These are phyloP conservation scores for Elaeagnus macrophylla DNA, from an alignment of 306 rosid genomes.

Conservation along the genomic window DNA sequence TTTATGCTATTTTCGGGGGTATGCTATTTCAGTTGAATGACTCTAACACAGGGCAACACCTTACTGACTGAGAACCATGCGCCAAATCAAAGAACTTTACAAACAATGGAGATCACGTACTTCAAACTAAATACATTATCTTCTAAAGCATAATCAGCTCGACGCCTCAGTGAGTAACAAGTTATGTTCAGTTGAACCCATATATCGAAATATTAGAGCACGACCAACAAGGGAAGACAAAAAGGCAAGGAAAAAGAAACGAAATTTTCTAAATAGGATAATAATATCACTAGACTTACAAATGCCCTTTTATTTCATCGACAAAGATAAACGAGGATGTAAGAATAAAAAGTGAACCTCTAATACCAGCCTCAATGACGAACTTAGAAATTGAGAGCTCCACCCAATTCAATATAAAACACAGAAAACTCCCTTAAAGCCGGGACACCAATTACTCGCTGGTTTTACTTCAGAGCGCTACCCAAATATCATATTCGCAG, in stretches of 20 bases:
- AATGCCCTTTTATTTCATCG: not conserved
- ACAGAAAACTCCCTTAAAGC: not conserved
- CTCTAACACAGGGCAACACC: not conserved
- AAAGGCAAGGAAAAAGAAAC: not conserved
- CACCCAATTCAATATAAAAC: not conserved
- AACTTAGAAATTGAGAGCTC: constrained; percentile 1
- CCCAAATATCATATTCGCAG: not conserved
- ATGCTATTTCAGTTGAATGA: not conserved
- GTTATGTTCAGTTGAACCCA: not conserved
- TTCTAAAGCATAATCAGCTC: constrained; percentile 4
- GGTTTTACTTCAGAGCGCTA: constrained; percentile 5
- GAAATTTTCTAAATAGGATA: not conserved
- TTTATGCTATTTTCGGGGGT: too few species aligned
- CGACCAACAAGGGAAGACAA: not conserved
- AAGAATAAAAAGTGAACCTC: not conserved
- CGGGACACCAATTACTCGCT: constrained; percentile 3
- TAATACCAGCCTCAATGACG: not conserved
- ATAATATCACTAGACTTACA: too few species aligned
- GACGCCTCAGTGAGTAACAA: not conserved
- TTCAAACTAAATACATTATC: not conserved
- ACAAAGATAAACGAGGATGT: constrained; percentile 8
- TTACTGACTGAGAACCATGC: not conserved
- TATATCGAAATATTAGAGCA: too few species aligned
- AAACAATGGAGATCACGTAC: not conserved
- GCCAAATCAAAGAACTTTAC: too few species aligned